Percentiles rank a stretch among this genome's conserved stretches.
Evolutionary conservation across 805 yeast genomes (phyloP).

Genomic region (Peterozyma toletana): DNA sequence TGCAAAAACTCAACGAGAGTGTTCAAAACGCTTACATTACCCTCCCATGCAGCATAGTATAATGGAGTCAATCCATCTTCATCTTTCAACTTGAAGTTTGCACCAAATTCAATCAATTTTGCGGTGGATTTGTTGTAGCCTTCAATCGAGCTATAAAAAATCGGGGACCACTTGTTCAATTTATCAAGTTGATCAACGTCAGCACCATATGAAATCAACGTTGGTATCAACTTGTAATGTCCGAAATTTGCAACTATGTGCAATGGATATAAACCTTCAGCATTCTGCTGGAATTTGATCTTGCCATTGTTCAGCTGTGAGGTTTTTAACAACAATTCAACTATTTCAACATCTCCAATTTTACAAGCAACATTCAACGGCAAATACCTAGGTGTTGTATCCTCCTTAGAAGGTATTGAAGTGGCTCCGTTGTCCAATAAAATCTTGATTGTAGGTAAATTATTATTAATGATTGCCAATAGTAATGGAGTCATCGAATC

Average conservation of each 20-base stretch:
- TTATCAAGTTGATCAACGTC: constrained; percentile 76
- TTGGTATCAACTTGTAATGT: constrained; percentile 56
- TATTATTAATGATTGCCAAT: constrained; percentile 66
- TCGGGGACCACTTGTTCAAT: constrained; percentile 89
- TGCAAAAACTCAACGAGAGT: constrained; percentile 42
- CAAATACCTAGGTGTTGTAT: constrained; percentile 53
- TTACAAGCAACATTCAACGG: constrained; percentile 87
- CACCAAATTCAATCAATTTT: constrained; percentile 67
- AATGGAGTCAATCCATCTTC: constrained; percentile 76
- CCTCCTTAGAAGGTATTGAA: constrained; percentile 39
- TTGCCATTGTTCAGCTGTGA: constrained; percentile 19
- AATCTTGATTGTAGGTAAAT: constrained; percentile 44
- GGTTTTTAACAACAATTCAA: constrained; percentile 49
- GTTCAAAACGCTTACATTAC: constrained; percentile 77
- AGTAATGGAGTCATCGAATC: constrained; percentile 79
- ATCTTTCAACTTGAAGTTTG: constrained; percentile 61
- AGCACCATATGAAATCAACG: constrained; percentile 66
- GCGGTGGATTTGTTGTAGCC: constrained; percentile 70
- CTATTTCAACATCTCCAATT: constrained; percentile 67
- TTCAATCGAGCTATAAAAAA: constrained; percentile 82
- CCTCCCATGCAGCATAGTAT: constrained; percentile 91
- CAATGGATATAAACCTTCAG: constrained; percentile 83
- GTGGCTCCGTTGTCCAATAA: constrained; percentile 43
- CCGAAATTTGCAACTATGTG: constrained; percentile 89
- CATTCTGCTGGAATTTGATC: constrained; percentile 53